Evolutionary conservation across 208 protist species (phyloP).

Genomic region (Acanthamoeba sp.): DNA sequence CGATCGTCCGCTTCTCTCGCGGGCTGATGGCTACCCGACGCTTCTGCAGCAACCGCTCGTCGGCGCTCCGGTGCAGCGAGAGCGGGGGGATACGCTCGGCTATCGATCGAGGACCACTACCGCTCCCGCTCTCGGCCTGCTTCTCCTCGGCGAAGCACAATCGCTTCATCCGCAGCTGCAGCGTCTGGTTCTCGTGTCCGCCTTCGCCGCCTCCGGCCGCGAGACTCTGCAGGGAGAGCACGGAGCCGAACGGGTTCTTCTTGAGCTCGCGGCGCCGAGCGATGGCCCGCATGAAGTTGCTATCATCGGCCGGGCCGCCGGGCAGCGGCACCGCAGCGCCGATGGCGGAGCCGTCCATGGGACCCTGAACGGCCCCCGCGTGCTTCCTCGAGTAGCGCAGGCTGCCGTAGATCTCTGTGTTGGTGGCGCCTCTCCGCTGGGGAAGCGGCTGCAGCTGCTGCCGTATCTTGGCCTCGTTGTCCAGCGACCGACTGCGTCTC

Average conservation of each 20-base stretch:
- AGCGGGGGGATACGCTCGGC: background rate
- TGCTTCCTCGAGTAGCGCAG: conserved; percentile 61
- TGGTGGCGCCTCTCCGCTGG: background rate
- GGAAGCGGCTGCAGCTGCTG: background rate
- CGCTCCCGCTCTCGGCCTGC: background rate
- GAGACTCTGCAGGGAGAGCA: background rate
- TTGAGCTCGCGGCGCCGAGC: conserved; percentile 47
- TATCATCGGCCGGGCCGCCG: background rate
- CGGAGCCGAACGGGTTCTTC: conserved; percentile 17
- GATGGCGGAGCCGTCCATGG: conserved; percentile 54
- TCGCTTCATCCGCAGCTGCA: background rate
- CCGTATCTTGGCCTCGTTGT: background rate
- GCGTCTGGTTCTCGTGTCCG: background rate
- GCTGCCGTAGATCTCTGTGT: conserved; percentile 58
- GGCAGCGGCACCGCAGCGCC: background rate
- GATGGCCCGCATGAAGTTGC: conserved; percentile 45
- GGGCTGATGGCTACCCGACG: background rate
- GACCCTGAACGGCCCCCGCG: background rate
- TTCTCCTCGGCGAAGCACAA: conserved; percentile 27
- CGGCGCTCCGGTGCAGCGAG: background rate
- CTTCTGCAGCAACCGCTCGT: conserved; percentile 19
- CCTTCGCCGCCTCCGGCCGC: background rate
- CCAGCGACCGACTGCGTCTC: background rate
- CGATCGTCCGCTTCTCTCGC: conserved; percentile 37
- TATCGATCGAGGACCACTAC: background rate